Evolutionary conservation across 1,284 basidiomycete genomes (phyloP).

Genomic region (Testicularia cyperi): DNA sequence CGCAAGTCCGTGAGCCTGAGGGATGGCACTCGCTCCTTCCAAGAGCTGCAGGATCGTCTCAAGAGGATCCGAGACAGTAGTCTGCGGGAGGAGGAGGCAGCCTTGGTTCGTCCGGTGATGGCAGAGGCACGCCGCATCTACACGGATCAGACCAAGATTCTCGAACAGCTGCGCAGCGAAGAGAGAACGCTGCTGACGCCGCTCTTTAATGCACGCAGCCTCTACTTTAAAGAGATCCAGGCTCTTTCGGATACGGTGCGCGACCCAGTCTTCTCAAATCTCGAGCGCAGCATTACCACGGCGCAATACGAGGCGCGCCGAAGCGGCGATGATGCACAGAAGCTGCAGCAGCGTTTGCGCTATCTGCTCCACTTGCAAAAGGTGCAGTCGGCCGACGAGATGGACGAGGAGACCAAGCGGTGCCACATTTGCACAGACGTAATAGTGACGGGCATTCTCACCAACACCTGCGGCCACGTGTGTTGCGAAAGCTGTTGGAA

Average conservation of each 20-base stretch:
- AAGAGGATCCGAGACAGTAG: conserved; percentile 20
- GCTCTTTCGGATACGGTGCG: conserved; percentile 51
- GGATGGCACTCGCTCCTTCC: conserved; percentile 9
- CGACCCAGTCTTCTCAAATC: conserved; percentile 33
- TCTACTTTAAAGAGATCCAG: conserved; percentile 56
- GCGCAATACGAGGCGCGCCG: conserved; percentile 37
- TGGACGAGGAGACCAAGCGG: conserved; percentile 34
- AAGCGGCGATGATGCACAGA: conserved; percentile 24
- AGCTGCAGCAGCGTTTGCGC: conserved; percentile 38
- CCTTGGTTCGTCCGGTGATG: conserved; percentile 14
- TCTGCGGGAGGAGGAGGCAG: conserved; percentile 20
- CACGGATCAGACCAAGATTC: conserved; percentile 24
- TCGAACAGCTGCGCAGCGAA: conserved; percentile 36
- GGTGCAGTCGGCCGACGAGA: conserved; percentile 32
- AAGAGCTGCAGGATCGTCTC: conserved; percentile 14
- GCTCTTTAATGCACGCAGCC: conserved; percentile 47
- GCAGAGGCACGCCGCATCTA: conserved; percentile 20
- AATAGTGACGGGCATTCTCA: conserved; percentile 49
- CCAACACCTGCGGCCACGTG: conserved; percentile 50
- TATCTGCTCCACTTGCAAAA: conserved; percentile 48
- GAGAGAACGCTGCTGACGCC: conserved; percentile 25
- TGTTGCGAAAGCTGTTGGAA: conserved; percentile 55
- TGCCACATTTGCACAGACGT: conserved; percentile 55
- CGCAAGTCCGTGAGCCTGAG: conserved; percentile 18
- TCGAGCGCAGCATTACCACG: conserved; percentile 15